phyloP scores from a whole-genome alignment of 805 yeast species.

The Teunomyces cretensis region DNA sequence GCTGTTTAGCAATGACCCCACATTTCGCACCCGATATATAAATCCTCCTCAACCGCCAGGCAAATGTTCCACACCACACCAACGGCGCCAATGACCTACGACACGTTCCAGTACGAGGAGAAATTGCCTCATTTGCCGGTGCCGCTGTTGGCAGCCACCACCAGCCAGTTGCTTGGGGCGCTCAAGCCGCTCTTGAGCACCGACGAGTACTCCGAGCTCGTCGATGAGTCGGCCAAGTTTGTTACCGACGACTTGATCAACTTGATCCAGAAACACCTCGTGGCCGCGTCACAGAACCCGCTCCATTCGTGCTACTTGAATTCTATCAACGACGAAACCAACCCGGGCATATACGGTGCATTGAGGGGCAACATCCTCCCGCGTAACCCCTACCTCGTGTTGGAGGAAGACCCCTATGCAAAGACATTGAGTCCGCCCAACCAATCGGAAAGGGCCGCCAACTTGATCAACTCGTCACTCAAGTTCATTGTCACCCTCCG shows the following conservation, averaged over 20 bases:
- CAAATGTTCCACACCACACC: not conserved
- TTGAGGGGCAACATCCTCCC: slow-evolving; percentile 68
- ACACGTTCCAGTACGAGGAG: slow-evolving; percentile 42
- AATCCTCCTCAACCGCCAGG: not conserved
- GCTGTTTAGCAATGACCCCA: slow-evolving; percentile 1
- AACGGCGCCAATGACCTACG: slow-evolving; percentile 6
- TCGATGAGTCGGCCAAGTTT: slow-evolving; percentile 46
- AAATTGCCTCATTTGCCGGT: slow-evolving; percentile 60
- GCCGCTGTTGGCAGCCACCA: slow-evolving; percentile 53
- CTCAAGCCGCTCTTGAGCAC: slow-evolving; percentile 57
- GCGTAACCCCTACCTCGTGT: slow-evolving; percentile 70
- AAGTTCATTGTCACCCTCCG: slow-evolving; percentile 64
- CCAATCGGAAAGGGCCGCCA: slow-evolving; percentile 69
- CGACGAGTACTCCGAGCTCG: slow-evolving; percentile 50
- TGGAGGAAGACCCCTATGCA: slow-evolving; percentile 72
- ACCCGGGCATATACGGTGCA: slow-evolving; percentile 63
- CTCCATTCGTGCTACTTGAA: slow-evolving; percentile 53
- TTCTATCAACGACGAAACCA: slow-evolving; percentile 46
- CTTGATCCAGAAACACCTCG: slow-evolving; percentile 54
- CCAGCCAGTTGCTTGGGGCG: slow-evolving; percentile 53
- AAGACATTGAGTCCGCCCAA: slow-evolving; percentile 55
- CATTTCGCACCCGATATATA: slow-evolving; percentile 1
- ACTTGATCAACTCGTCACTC: slow-evolving; percentile 61
- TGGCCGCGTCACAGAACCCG: slow-evolving; percentile 43
- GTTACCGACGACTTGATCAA: slow-evolving; percentile 39